Conservation (phyloP, 345 rosid genomes). For the Moricandia moricandioides region DNA sequence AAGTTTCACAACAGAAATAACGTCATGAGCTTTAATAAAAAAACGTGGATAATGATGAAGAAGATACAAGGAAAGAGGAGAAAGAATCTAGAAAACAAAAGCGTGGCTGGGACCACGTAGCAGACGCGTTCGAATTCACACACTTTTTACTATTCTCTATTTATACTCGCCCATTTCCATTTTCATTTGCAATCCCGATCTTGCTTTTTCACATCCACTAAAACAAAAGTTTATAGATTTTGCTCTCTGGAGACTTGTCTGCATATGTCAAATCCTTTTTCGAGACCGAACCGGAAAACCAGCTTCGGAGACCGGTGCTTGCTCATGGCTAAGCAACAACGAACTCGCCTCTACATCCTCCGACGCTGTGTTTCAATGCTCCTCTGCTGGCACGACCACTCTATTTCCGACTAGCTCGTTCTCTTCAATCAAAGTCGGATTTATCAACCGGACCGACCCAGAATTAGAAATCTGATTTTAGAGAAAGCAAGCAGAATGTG, state of each 20-base stretch:
- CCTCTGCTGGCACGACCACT: slow-evolving; percentile 71
- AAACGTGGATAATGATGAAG: slow-evolving; percentile 24
- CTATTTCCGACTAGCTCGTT: slow-evolving; percentile 27
- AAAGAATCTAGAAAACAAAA: slow-evolving; percentile 23
- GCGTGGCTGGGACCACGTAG: slow-evolving; percentile 22
- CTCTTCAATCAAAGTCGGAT: neutral
- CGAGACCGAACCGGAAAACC: slow-evolving; percentile 30
- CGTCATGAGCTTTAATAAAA: neutral
- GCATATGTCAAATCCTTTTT: slow-evolving; percentile 36
- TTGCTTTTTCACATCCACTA: neutral
- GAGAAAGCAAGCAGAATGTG: neutral
- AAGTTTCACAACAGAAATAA: too few relatives aligned
- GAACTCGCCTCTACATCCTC: slow-evolving; percentile 71
- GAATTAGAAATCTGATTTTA: neutral
- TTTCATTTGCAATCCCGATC: neutral
- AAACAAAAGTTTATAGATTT: neutral
- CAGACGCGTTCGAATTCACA: slow-evolving; percentile 27
- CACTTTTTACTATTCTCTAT: neutral
- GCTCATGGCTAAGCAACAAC: slow-evolving; percentile 69
- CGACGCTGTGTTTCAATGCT: slow-evolving; percentile 83
- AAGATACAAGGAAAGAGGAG: slow-evolving; percentile 6
- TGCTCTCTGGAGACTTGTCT: neutral
- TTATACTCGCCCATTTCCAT: slow-evolving; percentile 10
- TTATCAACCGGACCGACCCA: neutral
- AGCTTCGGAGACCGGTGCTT: slow-evolving; percentile 49